Evolutionary conservation across 148 eudicot species (phyloP), one percentile per base, ranked within the genome.

Genomic region (Pharnaceum exiguum): DNA sequence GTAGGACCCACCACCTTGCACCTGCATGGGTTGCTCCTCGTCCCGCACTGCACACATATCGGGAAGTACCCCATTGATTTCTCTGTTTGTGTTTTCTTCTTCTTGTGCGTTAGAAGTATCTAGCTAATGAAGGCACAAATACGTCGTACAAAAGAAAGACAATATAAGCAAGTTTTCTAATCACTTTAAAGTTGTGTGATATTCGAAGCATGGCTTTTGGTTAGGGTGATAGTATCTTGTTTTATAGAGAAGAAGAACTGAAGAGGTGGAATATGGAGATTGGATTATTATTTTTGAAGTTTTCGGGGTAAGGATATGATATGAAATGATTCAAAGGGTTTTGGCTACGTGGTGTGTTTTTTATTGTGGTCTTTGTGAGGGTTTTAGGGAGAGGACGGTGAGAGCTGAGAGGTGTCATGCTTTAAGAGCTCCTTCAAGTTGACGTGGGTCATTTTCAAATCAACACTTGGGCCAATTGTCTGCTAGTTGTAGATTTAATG

Each of bases 1-100:
- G 95, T 90, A 12, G 97, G 97, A 0, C 97, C 97, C 49, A 90
- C 81, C 58, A 90, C 73, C 72, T 75, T 83, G 62, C 97, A 90
- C 75, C 95, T 55, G 65, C 87, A 81, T 0, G 82, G 94, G 65
- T 83, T 90, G 55, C 79, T 77, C 3, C 33, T 24, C 1, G 86
- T 79, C 25, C 97, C 97, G 28, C 97, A 90, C 77, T 83, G 71
- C 17, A 83, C 52, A 42, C 94, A 89, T 35, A 89, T 18, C 10
- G 96, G 94, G 12, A 79, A 33, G 30, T 80, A 85, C 16, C 60
- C 18, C 17, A 25, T 10, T 17, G 73, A 59, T 70, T 71, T 74
- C 22, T 17, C 43, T 39, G 5, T 8, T 2, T 21, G 3, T 1
- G 6, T 38, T 11, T 25, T 2, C n/a, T 10, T 32, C 13, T 43